A percentile compares a stretch with the other conserved stretches of the same genome.
Conservation (phyloP, 2,329 filamentous ascomycete species). For the Fusarium oligoseptatum region DNA sequence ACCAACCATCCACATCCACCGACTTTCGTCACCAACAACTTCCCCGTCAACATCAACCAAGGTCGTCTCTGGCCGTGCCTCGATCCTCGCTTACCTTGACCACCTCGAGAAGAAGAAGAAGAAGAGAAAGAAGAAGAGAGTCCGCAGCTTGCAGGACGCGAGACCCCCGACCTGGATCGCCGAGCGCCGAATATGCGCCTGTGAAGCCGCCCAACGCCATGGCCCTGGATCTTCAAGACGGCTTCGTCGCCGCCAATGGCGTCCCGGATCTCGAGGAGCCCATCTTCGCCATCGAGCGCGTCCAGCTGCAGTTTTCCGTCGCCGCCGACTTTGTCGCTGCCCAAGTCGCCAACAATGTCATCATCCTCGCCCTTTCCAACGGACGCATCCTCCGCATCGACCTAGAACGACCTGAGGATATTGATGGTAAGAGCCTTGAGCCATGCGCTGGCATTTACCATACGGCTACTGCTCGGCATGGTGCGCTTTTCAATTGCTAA, state of each 20-base stretch:
- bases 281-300: conserved; percentile 94
- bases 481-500: conserved; percentile 20
- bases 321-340: conserved; percentile 96
- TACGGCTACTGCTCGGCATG: not conserved
- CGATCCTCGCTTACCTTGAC: not conserved
- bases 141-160: conserved; percentile 8
- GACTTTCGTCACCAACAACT: conserved; percentile 26
- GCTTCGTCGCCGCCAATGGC: conserved; percentile 76
- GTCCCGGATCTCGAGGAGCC: conserved; percentile 74
- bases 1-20: conserved; percentile 26
- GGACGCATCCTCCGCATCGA: conserved; percentile 95
- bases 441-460: not conserved
- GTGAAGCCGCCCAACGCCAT: conserved; percentile 45
- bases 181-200: conserved; percentile 39
- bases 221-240: conserved; percentile 63
- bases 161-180: not conserved
- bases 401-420: conserved; percentile 91
- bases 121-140: not conserved
- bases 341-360: conserved; percentile 96
- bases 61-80: not conserved
- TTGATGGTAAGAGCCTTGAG: conserved; percentile 75
- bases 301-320: conserved; percentile 93
- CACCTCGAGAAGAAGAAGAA: not conserved
- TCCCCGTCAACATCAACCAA: conserved; percentile 26
- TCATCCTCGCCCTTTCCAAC: conserved; percentile 91